phyloP scores from a whole-genome alignment of 2,329 filamentous ascomycete genomes.

The Apiospora aurea region DNA sequence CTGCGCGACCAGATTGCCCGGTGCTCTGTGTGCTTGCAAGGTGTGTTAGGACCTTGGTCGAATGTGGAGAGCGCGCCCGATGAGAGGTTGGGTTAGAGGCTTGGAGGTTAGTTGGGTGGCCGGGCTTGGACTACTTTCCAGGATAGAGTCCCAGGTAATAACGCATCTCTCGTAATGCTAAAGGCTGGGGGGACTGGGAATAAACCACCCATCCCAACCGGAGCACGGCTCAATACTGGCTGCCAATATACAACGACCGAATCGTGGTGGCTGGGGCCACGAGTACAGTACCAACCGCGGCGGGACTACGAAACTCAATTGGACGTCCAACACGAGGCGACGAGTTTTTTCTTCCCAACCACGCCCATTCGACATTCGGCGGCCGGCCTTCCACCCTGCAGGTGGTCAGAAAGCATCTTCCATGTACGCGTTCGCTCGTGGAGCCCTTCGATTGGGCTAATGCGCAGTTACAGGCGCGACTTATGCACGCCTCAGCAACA shows the following conservation, averaged over 20 bases:
- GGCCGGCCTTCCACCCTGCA: slow-evolving; percentile 21
- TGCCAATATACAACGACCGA: background rate
- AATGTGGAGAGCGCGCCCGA: slow-evolving; percentile 5
- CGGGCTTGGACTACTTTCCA: slow-evolving; percentile 1
- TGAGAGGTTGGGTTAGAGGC: background rate
- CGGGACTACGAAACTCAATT: slow-evolving; percentile 27
- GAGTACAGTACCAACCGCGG: slow-evolving; percentile 10
- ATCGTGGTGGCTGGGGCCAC: slow-evolving; percentile 28
- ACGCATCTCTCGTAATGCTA: background rate
- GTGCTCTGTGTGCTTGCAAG: slow-evolving; percentile 16
- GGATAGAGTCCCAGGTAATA: slow-evolving; percentile 5
- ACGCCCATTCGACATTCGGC: slow-evolving; percentile 13
- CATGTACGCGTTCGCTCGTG: slow-evolving; percentile 28
- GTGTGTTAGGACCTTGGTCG: slow-evolving; percentile 13
- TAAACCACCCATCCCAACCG: background rate
- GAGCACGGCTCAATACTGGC: slow-evolving; percentile 11
- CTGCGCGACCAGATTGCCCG: slow-evolving; percentile 14
- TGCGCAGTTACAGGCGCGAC: slow-evolving; percentile 9
- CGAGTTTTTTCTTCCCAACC: slow-evolving; percentile 24
- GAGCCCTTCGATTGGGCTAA: slow-evolving; percentile 26
- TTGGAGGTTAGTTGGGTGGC: background rate
- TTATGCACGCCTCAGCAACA: slow-evolving; percentile 26
- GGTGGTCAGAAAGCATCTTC: slow-evolving; percentile 26
- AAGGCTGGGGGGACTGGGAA: slow-evolving; percentile 14
- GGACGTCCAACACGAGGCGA: slow-evolving; percentile 22